Base-by-base conservation (phyloP, 2,329 filamentous ascomycete species). In the Aspergillus oerlinghausenensis region DNA sequence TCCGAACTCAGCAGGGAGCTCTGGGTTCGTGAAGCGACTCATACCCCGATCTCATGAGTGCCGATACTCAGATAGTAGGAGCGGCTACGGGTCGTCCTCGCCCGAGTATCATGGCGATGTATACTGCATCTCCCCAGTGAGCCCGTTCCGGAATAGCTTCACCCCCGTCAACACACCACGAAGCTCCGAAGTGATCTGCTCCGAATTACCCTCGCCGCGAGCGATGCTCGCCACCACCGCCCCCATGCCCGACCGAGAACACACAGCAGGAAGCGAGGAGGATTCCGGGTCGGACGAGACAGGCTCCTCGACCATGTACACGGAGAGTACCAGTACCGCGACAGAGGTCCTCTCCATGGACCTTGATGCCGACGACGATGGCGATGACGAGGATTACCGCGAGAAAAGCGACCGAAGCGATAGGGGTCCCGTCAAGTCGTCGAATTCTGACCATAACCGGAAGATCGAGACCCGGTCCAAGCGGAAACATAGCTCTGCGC, bases 121-220 rank as follows among this genome's bases (percentile, higher is more conserved):
- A 3, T 74, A 70, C 60, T 67, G 67, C 50, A 65, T 68, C 47
- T 79, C 78, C 1, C 75, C 78, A 1, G 65, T 72, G 19, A 72
- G 75, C 47, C 71, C 73, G 14, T 68, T 68, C n/a, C 70, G 65
- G 51, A 70, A 68, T 23, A 61, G 63, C 42, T 80, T 74, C 69
- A 78, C 71, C 1, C 72, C 76, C 0, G 66, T 78, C 51, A 81
- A 81, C 51, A 68, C 68, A 3, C 73, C 74, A 2, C 66, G 70
- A 23, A 70, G 67, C 52, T 56, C 58, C 2, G 57, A 63, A 4
- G 38, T 25, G 8, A n/a, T 52, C 0, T 60, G 50, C 32, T 54
- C 56, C 8, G 55, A 49, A 2, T 51, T 65, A 4, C 60, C 64
- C 2, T 67, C 69, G 0, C 62, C 70, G 7, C 57, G 57, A 17